phyloP scores from a whole-genome alignment of 306 rosid species.

The Quercus robur region DNA sequence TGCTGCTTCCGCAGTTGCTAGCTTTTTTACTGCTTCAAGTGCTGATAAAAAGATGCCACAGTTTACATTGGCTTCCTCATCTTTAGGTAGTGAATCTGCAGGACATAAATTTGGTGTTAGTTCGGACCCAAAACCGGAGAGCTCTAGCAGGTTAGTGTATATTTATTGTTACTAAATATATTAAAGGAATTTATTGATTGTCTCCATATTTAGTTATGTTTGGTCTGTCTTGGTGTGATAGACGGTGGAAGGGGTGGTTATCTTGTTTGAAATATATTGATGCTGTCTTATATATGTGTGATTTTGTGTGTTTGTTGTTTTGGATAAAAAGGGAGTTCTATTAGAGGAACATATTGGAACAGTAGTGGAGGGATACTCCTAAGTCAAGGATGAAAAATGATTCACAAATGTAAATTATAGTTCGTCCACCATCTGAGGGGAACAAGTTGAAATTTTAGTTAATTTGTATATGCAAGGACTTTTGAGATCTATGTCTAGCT shows the following conservation, averaged over 20 bases:
- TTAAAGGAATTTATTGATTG: neutral
- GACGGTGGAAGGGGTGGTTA: neutral
- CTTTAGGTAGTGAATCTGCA: constrained; percentile 31
- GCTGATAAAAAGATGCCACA: constrained; percentile 24
- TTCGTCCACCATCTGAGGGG: too few relatives aligned
- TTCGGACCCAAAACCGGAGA: constrained; percentile 39
- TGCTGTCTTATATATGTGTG: neutral
- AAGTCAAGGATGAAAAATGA: too few relatives aligned
- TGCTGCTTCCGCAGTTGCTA: constrained; percentile 22
- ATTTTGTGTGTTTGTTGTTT: neutral
- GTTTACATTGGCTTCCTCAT: constrained; percentile 26
- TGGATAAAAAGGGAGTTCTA: neutral
- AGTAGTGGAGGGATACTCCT: too few relatives aligned
- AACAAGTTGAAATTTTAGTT: too few relatives aligned
- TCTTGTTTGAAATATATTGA: neutral
- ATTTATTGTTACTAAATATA: neutral
- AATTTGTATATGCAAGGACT: too few relatives aligned
- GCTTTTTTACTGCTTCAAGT: constrained; percentile 26
- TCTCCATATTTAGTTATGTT: neutral
- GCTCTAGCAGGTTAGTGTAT: constrained; percentile 53
- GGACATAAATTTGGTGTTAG: constrained; percentile 26
- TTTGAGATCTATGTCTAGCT: too few relatives aligned
- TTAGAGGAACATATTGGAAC: too few relatives aligned
- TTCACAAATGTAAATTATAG: too few relatives aligned
- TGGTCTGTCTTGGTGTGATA: neutral